Base-by-base conservation (phyloP, 257 asterid species). In the Eustoma russellianum region DNA sequence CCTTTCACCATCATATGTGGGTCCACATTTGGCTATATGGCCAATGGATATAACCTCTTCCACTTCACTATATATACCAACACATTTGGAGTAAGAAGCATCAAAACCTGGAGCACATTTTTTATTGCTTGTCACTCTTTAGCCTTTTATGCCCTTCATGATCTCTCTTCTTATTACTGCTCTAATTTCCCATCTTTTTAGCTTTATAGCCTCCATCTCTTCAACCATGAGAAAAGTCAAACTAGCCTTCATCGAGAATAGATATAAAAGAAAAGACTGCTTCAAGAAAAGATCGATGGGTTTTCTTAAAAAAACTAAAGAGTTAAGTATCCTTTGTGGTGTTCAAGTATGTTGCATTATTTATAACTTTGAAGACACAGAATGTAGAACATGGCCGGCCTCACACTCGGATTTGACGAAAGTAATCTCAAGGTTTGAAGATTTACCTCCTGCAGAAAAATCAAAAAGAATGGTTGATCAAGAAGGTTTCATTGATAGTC, bases 221-320 rank as follows among this genome's bases (percentile, higher is more conserved):
- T 24, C 30, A 24, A 13, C 17, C 5, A 46, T 15, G 49, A 46
- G 17, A 17, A 46, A 46, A 8, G 49, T 46, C n/a, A 8, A 4
- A 13, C 16, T 46, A 13, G 49, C 49, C 49, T 46, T 46, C 49
- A 46, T 46, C 17, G 17, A 15, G 17, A 46, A 46, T 13, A 9
- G 17, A 13, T 5, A 4, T 5, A 14, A 12, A 13, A 13, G 49
- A 9, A 57, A n/a, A 33, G 43, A 17, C 15, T 9, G 59, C 5
- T 50, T 38, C 33, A 44, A 52, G 33, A 65, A 65, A 6, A 41
- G 70, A n/a, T 44, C 18, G 54, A 57, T 18, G 1, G 70, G 60
- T 2, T 9, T 46, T 2, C 16, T 45, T 13, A 65, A 65, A 17
- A 65, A 57, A 38, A 55, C 28, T 12, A 5, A 34, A 0, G 65